phyloP scores from a whole-genome alignment of 2,329 filamentous ascomycete species.

The Endocalyx cinctus region DNA sequence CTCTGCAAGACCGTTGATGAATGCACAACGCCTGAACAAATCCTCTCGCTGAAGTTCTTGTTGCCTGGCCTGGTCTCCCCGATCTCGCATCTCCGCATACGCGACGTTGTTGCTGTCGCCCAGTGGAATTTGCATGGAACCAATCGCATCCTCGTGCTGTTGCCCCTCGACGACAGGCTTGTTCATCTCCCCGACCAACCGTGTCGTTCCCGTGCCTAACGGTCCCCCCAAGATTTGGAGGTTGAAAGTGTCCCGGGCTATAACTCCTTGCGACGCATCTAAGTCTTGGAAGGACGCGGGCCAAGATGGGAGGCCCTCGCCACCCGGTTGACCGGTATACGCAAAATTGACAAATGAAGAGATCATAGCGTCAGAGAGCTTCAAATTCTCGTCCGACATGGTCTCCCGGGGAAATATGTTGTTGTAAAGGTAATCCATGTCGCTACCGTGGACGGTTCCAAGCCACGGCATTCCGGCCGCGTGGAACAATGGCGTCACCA shows the following conservation, averaged over 20 bases:
- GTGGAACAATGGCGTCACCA: slow-evolving; percentile 18
- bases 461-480: slow-evolving; percentile 21
- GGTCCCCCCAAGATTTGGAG: slow-evolving; percentile 19
- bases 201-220: slow-evolving; percentile 16
- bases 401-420: slow-evolving; percentile 14
- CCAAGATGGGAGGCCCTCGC: slow-evolving; percentile 8
- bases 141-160: not conserved
- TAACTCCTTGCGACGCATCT: not conserved
- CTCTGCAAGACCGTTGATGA: slow-evolving; percentile 1
- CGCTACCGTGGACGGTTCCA: slow-evolving; percentile 19
- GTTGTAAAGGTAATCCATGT: slow-evolving; percentile 22
- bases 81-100: slow-evolving; percentile 1
- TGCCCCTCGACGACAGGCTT: slow-evolving; percentile 2
- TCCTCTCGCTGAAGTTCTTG: slow-evolving; percentile 3
- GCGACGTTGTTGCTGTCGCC: slow-evolving; percentile 1
- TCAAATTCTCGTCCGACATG: slow-evolving; percentile 10
- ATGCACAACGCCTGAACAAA: slow-evolving; percentile 3
- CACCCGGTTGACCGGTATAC: slow-evolving; percentile 14
- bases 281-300: slow-evolving; percentile 15
- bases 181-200: too few species aligned
- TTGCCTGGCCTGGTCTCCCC: not conserved
- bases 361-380: slow-evolving; percentile 12
- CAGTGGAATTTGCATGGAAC: not conserved
- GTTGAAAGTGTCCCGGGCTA: slow-evolving; percentile 2
- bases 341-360: slow-evolving; percentile 19